Base-by-base conservation (phyloP, 352 stramenopile species). In the Globisporangium nodosum region DNA sequence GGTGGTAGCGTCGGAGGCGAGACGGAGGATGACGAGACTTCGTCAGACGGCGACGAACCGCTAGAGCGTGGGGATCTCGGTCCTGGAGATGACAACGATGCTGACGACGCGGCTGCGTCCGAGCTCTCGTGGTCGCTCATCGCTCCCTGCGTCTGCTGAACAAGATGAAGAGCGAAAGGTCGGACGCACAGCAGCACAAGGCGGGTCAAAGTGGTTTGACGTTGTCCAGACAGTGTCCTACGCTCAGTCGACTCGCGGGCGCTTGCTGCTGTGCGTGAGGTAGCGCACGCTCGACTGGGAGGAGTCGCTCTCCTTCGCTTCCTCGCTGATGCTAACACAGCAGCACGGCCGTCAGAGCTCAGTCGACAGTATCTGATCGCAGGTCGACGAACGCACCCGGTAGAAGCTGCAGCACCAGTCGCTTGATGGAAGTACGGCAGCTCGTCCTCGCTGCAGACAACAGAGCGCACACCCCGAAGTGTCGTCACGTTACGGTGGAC, bases 231-330 rank as follows among this genome's bases (percentile, higher is more conserved):
- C 24, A 27, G 24, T 27, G 24, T 27, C 24, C 24, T 27, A 8
- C n/a, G 15, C 33, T 65, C 42, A 81, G 54, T 78, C 61, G n/a
- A 79, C 54, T 1, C 72, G 70, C 13, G 60, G 62, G 33, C 78
- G 76, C 61, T 89, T 89, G 49, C 59, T 78, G 55, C 57, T 78
- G 56, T 89, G 76, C 2, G 79, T 78, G 47, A 87, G 65, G 63
- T 89, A 87, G 13, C 76, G 70, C n/a, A 62, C 64, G 37, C 85
- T 76, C 54, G 70, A 58, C 58, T 84, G 78, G 0, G 76, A 85
- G 0, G 76, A 73, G 60, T 78, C 67, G 64, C 67, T 81, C 42
- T 73, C 68, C 33, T 61, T 48, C 13, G 24, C 45, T 40, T 51
- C 46, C 3, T 65, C 40, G 3, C 62, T 50, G 42, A n/a, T 2